A percentile compares a stretch with the other conserved stretches of the same genome.
Conservation (phyloP, 2,329 filamentous ascomycete genomes). For the Arthrobotrys conoides region DNA sequence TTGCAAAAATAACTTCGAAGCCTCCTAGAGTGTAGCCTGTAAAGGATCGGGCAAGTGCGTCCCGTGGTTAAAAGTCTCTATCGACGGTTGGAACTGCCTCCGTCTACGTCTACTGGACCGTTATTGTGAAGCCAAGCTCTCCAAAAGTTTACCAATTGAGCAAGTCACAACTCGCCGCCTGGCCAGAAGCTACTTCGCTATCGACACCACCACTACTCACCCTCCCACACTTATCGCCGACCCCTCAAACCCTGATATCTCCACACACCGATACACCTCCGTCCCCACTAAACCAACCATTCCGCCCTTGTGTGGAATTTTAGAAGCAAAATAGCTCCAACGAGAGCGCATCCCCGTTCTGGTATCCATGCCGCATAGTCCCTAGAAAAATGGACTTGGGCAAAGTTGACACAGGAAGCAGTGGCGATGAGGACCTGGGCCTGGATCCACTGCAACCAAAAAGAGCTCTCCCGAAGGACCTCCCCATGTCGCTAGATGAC, state of each 20-base stretch:
- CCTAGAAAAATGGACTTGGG: conserved; percentile 48
- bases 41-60: too few species aligned
- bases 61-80: background rate
- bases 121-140: conserved; percentile 4
- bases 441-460: conserved; percentile 14
- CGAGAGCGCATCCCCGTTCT: conserved; percentile 10
- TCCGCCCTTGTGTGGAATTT: background rate
- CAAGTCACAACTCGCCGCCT: conserved; percentile 22
- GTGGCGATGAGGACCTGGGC: conserved; percentile 42
- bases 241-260: conserved; percentile 13
- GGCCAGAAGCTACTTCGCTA: conserved; percentile 15
- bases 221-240: conserved; percentile 25
- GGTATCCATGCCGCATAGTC: conserved; percentile 30
- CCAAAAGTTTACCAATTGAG: conserved; percentile 6
- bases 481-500: conserved; percentile 93
- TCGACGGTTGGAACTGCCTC: background rate
- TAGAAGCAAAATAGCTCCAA: conserved; percentile 9
- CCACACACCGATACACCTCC: conserved; percentile 1
- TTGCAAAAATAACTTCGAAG: too few species aligned
- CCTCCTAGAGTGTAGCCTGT: too few species aligned
- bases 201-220: conserved; percentile 16
- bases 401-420: conserved; percentile 41
- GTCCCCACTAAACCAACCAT: background rate
- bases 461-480: conserved; percentile 79
- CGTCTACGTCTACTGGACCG: background rate